A percentile compares a stretch with the other conserved stretches of the same genome.
Evolutionary conservation across 2,329 filamentous ascomycete genomes (phyloP).

Genomic region (Dactylellina cionopaga): DNA sequence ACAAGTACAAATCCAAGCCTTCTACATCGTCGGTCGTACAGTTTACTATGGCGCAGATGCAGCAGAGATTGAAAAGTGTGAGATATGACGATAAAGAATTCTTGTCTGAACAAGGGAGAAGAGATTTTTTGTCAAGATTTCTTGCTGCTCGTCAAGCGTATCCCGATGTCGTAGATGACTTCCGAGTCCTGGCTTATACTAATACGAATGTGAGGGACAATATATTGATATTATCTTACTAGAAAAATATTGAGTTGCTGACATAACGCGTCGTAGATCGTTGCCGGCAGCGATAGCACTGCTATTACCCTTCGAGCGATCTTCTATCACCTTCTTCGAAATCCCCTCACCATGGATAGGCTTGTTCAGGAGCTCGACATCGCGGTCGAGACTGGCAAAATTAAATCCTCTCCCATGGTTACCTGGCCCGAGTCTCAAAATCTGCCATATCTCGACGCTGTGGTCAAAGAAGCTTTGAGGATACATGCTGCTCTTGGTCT

Average conservation of each 20-base stretch:
- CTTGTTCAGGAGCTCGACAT: slow-evolving; percentile 61
- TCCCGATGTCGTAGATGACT: slow-evolving; percentile 55
- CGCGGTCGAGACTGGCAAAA: slow-evolving; percentile 7
- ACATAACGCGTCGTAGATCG: slow-evolving; percentile 53
- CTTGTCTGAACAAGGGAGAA: slow-evolving; percentile 29
- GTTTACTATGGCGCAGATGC: slow-evolving; percentile 46
- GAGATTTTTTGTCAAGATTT: slow-evolving; percentile 58
- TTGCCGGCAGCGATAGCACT: slow-evolving; percentile 62
- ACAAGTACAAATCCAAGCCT: slow-evolving; percentile 28
- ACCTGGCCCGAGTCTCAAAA: slow-evolving; percentile 59
- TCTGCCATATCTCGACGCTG: slow-evolving; percentile 79
- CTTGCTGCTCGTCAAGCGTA: slow-evolving; percentile 55
- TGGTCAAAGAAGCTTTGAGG: slow-evolving; percentile 80
- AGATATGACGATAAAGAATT: slow-evolving; percentile 46
- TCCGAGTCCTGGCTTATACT: slow-evolving; percentile 44
- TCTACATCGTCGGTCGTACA: slow-evolving; percentile 30
- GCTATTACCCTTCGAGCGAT: slow-evolving; percentile 61
- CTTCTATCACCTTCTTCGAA: slow-evolving; percentile 60
- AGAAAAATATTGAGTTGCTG: slow-evolving; percentile 20
- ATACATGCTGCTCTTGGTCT: slow-evolving; percentile 78
- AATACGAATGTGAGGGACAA: slow-evolving; percentile 43
- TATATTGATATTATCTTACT: neutral
- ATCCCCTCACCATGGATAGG: slow-evolving; percentile 58
- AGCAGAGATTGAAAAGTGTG: slow-evolving; percentile 27
- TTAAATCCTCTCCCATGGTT: slow-evolving; percentile 55